Base-by-base conservation (phyloP, 2,329 filamentous ascomycete species). In the Madurella mycetomatis region DNA sequence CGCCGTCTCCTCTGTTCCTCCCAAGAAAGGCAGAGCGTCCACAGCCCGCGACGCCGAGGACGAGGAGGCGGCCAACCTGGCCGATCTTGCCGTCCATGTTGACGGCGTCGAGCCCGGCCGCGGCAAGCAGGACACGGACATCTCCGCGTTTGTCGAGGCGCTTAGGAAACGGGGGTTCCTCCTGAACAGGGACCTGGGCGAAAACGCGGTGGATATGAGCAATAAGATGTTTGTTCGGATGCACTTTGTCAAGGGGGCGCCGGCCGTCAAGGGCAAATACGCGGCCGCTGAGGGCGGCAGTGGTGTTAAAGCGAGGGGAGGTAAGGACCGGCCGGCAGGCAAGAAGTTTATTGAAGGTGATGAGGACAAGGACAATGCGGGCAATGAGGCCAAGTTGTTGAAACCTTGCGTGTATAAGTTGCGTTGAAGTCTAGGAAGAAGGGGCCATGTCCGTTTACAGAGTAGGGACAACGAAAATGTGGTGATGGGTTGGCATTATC, bases 201-300 rank as follows among this genome's bases (percentile, higher is more conserved):
- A 70, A 45, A 49, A 54, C 16, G 82, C 86, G 0, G 79, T 95
- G 9, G 91, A 99, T 73, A 75, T 95, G 65, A 82, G 81, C 53
- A 99, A 99, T 74, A 95, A 88, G 74, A 99, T 99, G 94, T 99
- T 99, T 75, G 92, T 97, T 62, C 90, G 87, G 74, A 92, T 99
- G 90, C 84, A 87, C 64, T 99, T 99, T 71, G 77, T 92, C 64
- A 99, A 97, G 75, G 84, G 81, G n/a, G 84, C 83, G 17, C 75
- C 83, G 43, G 87, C 92, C 0, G 79, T 79, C 2, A 86, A 84
- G 68, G 91, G 91, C 19, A 95, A 95, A 74, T 83, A 87, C 60
- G 82, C 83, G 5, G 75, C 74, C 5, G 81, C 83, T 64, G 87
- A 85, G 16, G 84, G 49, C 65, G 67, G 63, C 72, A 60, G 65